Base-by-base conservation (phyloP, 2,329 filamentous ascomycete species). In the Cercospora zeae-maydis region DNA sequence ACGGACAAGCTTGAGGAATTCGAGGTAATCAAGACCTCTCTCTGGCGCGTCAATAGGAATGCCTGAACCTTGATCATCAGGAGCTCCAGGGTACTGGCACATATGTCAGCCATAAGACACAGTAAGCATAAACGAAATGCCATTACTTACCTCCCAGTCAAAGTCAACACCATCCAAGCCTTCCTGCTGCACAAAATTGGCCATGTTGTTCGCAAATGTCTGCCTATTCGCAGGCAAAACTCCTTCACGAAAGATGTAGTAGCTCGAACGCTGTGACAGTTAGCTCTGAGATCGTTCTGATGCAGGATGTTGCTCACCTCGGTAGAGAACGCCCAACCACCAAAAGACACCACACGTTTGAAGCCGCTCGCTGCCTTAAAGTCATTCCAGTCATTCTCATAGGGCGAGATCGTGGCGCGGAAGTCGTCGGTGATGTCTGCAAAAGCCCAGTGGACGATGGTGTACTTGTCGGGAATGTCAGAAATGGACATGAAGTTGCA, bases 381-480 rank as follows among this genome's bases (percentile, higher is more conserved):
- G 4, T 71, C 57, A 10, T 67, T 60, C 61, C 77, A 80, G 47
- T 78, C 70, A 1, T 21, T 27, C 37, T 56, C 34, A 21, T 56
- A 56, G 11, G 53, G 53, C 0, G 34, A 42, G n/a, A 56, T 56
- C 5, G 19, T 39, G 8, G 34, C 34, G 6, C n/a, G 16, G 5
- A 56, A 56, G 14, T 56, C 53, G 14, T 56, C 33, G 14, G n/a
- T 37, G 16, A 56, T 56, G 81, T 95, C 97, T 69, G 93, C 84
- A 37, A 97, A 84, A 31, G 92, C 95, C 66, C 90, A 91, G 58
- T 92, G 85, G 75, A 96, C 82, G 72, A 97, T 86, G 58, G 90
- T 96, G 78, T 96, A 80, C 11, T 91, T 91, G 81, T 98, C 93
- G 58, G 93, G 92, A 74, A 96, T 97, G 78, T 86, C 53, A n/a